Conservation (phyloP, 1,284 basidiomycete genomes). For the Naganishia liquefaciens region DNA sequence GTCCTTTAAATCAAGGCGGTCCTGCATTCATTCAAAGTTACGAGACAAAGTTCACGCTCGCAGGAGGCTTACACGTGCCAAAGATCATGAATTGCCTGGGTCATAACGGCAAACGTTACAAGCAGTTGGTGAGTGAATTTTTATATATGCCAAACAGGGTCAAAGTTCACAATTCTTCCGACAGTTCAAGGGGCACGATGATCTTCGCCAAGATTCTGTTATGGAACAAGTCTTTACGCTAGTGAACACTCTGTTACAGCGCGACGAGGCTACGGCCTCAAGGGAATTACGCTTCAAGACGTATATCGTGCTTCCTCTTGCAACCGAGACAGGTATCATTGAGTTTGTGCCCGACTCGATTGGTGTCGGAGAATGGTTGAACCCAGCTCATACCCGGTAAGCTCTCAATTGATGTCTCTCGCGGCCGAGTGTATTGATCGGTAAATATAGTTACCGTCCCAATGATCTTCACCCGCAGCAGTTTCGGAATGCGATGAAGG, state of each 20-base stretch:
- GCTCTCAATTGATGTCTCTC: slow-evolving; percentile 35
- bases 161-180: background rate
- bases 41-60: slow-evolving; percentile 62
- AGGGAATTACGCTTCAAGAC: slow-evolving; percentile 74
- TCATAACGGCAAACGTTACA: slow-evolving; percentile 68
- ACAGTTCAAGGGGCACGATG: slow-evolving; percentile 91
- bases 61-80: slow-evolving; percentile 80
- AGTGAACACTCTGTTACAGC: slow-evolving; percentile 74
- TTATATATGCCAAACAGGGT: too few species aligned
- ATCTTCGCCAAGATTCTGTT: slow-evolving; percentile 93
- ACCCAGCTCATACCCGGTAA: slow-evolving; percentile 64
- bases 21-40: slow-evolving; percentile 70
- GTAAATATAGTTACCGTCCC: slow-evolving; percentile 40
- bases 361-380: slow-evolving; percentile 68
- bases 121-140: slow-evolving; percentile 69
- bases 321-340: slow-evolving; percentile 76
- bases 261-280: slow-evolving; percentile 72
- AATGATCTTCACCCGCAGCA: slow-evolving; percentile 37
- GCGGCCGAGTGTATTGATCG: background rate
- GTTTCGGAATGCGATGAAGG: slow-evolving; percentile 39
- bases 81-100: slow-evolving; percentile 77
- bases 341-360: slow-evolving; percentile 86
- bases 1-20: slow-evolving; percentile 42
- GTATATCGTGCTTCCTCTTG: slow-evolving; percentile 87
- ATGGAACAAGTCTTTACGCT: slow-evolving; percentile 98